Conservation (phyloP, 106 monocot species). For the Apostasia shenzhenica region DNA sequence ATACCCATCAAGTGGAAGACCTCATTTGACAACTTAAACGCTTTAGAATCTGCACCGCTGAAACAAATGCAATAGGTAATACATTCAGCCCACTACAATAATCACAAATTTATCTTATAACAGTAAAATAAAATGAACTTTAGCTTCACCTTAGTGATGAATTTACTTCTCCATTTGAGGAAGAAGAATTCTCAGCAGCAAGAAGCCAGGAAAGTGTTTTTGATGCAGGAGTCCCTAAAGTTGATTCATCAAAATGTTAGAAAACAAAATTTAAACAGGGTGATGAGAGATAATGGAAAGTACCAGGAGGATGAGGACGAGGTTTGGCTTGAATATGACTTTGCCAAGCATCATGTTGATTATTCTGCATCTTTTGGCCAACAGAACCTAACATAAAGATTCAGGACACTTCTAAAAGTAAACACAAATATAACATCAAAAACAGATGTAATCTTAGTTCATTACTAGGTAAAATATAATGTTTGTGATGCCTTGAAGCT, state of each 20-base stretch:
- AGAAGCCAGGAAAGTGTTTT: slow-evolving; percentile 89
- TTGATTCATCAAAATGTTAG: background rate
- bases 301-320: slow-evolving; percentile 51
- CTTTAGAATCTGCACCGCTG: slow-evolving; percentile 34
- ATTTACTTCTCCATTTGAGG: slow-evolving; percentile 25
- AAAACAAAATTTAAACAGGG: background rate
- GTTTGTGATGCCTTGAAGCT: slow-evolving; percentile 78
- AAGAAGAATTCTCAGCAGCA: slow-evolving; percentile 42
- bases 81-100: background rate
- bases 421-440: too few species aligned
- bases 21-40: slow-evolving; percentile 30
- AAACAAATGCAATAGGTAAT: slow-evolving; percentile 3
- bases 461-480: slow-evolving; percentile 87
- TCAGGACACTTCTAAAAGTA: too few species aligned
- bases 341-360: slow-evolving; percentile 18
- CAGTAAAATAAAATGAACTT: background rate
- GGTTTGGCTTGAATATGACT: slow-evolving; percentile 28
- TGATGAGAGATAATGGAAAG: background rate
- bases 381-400: slow-evolving; percentile 31
- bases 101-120: background rate
- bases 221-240: slow-evolving; percentile 34
- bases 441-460: background rate
- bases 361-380: slow-evolving; percentile 19
- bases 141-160: slow-evolving; percentile 23
- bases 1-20: slow-evolving; percentile 44